phyloP scores from a whole-genome alignment of 1,284 basidiomycete species.

The Pascua guehoae region DNA sequence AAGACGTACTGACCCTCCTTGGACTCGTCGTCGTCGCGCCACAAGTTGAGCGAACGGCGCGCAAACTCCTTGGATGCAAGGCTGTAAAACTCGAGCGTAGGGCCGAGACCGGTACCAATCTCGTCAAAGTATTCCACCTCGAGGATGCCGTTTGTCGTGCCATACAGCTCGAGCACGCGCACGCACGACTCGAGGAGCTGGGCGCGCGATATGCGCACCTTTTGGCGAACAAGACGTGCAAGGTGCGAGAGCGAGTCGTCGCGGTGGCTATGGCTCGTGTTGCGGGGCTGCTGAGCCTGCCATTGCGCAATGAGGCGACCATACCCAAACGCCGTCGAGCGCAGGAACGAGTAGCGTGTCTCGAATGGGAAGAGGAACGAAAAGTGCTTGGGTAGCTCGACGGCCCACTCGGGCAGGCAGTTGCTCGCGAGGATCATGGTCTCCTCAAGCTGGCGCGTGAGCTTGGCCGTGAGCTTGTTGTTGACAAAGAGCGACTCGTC shows the following conservation, averaged over 20 bases:
- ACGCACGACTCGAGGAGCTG: constrained; percentile 95
- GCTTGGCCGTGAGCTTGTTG: constrained; percentile 95
- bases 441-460: constrained; percentile 96
- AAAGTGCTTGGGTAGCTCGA: constrained; percentile 89
- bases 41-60: constrained; percentile 76
- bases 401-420: constrained; percentile 93
- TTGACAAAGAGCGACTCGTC: constrained; percentile 86
- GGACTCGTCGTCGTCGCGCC: constrained; percentile 76
- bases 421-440: constrained; percentile 97
- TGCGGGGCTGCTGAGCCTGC: constrained; percentile 72
- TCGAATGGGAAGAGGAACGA: constrained; percentile 98
- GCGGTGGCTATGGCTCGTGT: constrained; percentile 67
- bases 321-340: constrained; percentile 96
- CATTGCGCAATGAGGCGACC: constrained; percentile 85
- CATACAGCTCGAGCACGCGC: constrained; percentile 96
- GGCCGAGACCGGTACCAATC: constrained; percentile 95
- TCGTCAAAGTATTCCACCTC: constrained; percentile 99
- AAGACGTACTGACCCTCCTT: constrained; percentile 66
- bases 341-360: constrained; percentile 91
- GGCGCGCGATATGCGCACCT: constrained; percentile 91
- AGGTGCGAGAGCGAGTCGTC: constrained; percentile 90
- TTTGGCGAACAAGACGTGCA: constrained; percentile 87
- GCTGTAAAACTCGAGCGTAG: constrained; percentile 97
- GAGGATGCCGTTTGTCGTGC: constrained; percentile 78
- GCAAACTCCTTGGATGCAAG: constrained; percentile 91